phyloP scores from a whole-genome alignment of 2,329 filamentous ascomycete species.

The Cercospora brassicicola region DNA sequence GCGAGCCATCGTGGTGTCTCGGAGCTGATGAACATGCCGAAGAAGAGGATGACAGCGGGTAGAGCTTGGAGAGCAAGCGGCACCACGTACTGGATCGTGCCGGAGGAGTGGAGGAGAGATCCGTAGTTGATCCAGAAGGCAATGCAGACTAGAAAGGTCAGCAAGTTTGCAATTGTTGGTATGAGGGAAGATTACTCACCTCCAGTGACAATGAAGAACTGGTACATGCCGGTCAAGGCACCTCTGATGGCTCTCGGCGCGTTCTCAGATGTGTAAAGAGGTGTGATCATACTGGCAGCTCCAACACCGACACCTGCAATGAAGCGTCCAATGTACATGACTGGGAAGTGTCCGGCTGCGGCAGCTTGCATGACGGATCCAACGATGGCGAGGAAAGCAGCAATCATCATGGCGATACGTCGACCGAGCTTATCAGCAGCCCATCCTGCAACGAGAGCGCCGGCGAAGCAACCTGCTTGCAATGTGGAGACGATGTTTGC shows the following conservation, averaged over 20 bases:
- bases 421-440: slow-evolving; percentile 69
- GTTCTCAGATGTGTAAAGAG: slow-evolving; percentile 59
- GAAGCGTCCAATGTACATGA: slow-evolving; percentile 39
- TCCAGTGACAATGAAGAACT: slow-evolving; percentile 54
- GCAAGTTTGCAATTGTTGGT: not conserved
- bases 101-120: slow-evolving; percentile 47
- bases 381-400: slow-evolving; percentile 59
- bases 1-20: slow-evolving; percentile 51
- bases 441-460: slow-evolving; percentile 69
- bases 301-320: slow-evolving; percentile 52
- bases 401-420: slow-evolving; percentile 66
- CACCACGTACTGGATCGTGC: slow-evolving; percentile 51
- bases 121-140: slow-evolving; percentile 54
- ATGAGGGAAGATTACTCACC: not conserved
- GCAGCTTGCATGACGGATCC: slow-evolving; percentile 72
- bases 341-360: slow-evolving; percentile 42
- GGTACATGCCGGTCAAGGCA: slow-evolving; percentile 61
- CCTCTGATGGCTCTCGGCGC: slow-evolving; percentile 47
- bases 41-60: slow-evolving; percentile 61
- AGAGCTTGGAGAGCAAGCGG: slow-evolving; percentile 66
- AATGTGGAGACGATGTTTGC: slow-evolving; percentile 71
- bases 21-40: slow-evolving; percentile 61
- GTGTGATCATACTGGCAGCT: slow-evolving; percentile 54
- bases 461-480: slow-evolving; percentile 69
- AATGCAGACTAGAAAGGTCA: slow-evolving; percentile 9